Base-by-base conservation (phyloP, 2,329 filamentous ascomycete genomes). In the Hypomyces perniciosus region DNA sequence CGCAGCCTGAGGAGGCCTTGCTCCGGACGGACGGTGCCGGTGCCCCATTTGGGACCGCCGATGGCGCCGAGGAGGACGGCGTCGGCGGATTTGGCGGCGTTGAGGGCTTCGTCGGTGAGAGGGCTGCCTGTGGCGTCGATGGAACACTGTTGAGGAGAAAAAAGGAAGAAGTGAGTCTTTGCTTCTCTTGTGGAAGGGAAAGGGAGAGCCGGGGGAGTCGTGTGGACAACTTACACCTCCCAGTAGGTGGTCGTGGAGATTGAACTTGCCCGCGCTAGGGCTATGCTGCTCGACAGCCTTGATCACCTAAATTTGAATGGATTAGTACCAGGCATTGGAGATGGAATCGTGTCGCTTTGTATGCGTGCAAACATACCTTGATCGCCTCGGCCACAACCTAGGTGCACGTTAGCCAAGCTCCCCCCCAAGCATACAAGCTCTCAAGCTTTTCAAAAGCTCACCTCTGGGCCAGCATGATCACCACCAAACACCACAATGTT, bases 1-100 rank as follows among this genome's bases (percentile, higher is more conserved):
- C 92, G 90, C 48, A 97, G 87, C 60, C 77, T 81, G 55, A 97
- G 85, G 62, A 97, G 84, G 55, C 92, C 92, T 73, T 96, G 89
- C 70, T 97, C 92, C 1, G 92, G 92, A 41, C 91, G 88, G 56
- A 96, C 86, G 52, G 83, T 73, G 59, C 88, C 89, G 31, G 90
- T 93, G 55, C 91, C 91, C 90, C 91, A 97, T 89, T 96, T 71
- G 10, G 93, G 92, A n/a, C 92, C 92, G 60, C 92, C 92, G 64
- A 97, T 95, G 60, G 92, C 90, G 59, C 91, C 92, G 49, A 97
- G 84, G 53, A 97, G 84, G 54, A 97, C 86, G 37, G 91, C 92
- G 69, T 96, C 87, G 57, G 91, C 90, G 46, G 79, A 76, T 71
- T 95, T 91, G 59, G 90, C 90, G 34, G 90, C 90, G 10, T 74